Evolutionary conservation across 2,329 filamentous ascomycete species (phyloP).

Genomic region (Epichloe amarillans): DNA sequence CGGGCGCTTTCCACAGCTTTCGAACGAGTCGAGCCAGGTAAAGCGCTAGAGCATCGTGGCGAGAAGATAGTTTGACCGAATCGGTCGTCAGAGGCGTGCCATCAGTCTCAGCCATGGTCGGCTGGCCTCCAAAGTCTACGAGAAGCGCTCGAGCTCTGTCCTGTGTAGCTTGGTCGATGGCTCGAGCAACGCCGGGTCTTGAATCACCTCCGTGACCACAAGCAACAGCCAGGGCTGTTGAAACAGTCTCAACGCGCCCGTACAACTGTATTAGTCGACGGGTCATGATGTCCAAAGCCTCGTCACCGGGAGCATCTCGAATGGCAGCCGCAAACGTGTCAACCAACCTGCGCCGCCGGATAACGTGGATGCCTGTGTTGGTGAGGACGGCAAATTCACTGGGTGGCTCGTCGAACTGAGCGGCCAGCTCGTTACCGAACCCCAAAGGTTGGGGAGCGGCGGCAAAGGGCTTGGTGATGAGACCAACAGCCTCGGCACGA

Average conservation of each 20-base stretch:
- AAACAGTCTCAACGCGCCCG: conserved; percentile 76
- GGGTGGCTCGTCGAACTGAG: conserved; percentile 79
- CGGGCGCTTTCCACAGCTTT: conserved; percentile 71
- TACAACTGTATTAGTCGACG: conserved; percentile 77
- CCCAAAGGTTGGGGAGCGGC: conserved; percentile 56
- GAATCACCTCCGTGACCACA: conserved; percentile 81
- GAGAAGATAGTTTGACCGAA: conserved; percentile 72
- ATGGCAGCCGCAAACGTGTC: conserved; percentile 84
- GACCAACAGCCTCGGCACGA: conserved; percentile 63
- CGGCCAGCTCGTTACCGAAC: conserved; percentile 88
- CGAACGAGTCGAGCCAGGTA: conserved; percentile 83
- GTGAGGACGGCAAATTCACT: conserved; percentile 85
- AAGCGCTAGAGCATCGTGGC: conserved; percentile 75
- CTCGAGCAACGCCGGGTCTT: conserved; percentile 56
- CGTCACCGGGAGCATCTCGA: conserved; percentile 57
- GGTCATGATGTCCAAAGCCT: conserved; percentile 69
- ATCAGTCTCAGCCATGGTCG: conserved; percentile 64
- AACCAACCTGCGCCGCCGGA: conserved; percentile 71
- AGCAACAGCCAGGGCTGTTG: conserved; percentile 83
- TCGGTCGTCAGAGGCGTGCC: conserved; percentile 65
- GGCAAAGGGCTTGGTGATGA: conserved; percentile 60
- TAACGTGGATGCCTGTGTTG: conserved; percentile 76
- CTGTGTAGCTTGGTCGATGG: conserved; percentile 72
- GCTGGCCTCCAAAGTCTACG: conserved; percentile 83
- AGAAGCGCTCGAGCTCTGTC: conserved; percentile 78